Evolutionary conservation across 768 basidiomycete species (phyloP), one percentile per base, ranked within the genome.

Genomic region (Suillus tomentosus): DNA sequence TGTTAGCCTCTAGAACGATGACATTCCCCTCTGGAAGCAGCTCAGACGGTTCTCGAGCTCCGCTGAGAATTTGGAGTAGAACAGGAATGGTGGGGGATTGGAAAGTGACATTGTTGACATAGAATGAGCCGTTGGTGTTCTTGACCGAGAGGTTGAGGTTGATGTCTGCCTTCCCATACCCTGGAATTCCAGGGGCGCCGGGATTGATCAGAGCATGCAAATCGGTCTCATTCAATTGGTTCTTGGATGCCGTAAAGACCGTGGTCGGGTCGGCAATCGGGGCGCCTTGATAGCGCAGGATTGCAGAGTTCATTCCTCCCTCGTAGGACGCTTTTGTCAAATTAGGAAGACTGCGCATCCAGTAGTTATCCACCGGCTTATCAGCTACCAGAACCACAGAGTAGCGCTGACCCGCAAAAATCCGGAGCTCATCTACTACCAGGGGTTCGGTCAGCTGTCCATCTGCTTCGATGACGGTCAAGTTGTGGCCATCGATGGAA

Each of bases 251-350:
- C 1, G 73, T 67, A 7, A 76, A 72, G 3, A 61, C 71, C 1
- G 79, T 80, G 0, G 75, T 79, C 0, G 85, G 84, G 43, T 85
- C 74, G 27, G 65, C 65, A 14, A 17, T 47, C 1, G 75, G 65
- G 0, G 82, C 83, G 19, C 82, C 82, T 13, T 47, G 64, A 69
- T 87, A 87, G 14, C 82, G 79, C 9, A 86, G 72, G 54, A 86
- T 84, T 2, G 84, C 87, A 13, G 82, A 84, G 70, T 85, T 87
- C 31, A 83, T 66, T 22, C 84, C 85, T 19, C 75, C 78, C 1
- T 62, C 2, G 53, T 77, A 78, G 17, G 65, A 64, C 3, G 72
- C 15, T 15, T 62, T 66, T 13, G 65, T 47, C 9, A 67, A 66
- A 17, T 42, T 70, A 3, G 80, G 77, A 22, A 72, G 31, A 0